Conservation (phyloP, 148 eudicot genomes). For the Chenopodium suecicum region DNA sequence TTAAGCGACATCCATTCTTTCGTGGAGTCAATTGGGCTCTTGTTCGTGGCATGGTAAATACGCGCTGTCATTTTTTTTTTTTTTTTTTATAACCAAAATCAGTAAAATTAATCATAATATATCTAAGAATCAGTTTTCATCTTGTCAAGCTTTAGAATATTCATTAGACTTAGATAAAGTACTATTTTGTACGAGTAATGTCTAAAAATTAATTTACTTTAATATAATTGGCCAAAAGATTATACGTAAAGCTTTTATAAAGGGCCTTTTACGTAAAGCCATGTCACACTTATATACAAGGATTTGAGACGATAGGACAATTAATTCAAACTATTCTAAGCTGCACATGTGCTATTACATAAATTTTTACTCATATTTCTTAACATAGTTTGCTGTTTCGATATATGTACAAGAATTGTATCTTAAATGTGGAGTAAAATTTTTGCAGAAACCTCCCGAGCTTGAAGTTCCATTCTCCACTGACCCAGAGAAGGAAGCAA, state of each 20-base stretch:
- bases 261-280: no score
- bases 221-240: no score
- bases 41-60: slow-evolving; percentile 75
- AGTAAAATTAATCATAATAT: not conserved
- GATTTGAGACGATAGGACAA: not conserved
- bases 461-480: slow-evolving; percentile 50
- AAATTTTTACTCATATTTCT: not conserved
- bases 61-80: not conserved
- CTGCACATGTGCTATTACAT: no score
- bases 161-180: no score
- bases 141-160: no score
- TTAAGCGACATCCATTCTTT: slow-evolving; percentile 88
- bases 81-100: not conserved
- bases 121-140: no score
- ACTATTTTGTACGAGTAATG: no score
- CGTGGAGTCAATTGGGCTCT: slow-evolving; percentile 91
- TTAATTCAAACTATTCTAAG: no score
- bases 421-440: not conserved
- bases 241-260: no score
- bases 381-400: not conserved
- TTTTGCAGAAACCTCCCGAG: slow-evolving; percentile 68
- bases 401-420: no score
- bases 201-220: no score
- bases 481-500: slow-evolving; percentile 47
- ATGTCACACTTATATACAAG: no score